Base-by-base conservation (phyloP, 1,139 yeast genomes). In the Kurtzmaniella quercitrusa region DNA sequence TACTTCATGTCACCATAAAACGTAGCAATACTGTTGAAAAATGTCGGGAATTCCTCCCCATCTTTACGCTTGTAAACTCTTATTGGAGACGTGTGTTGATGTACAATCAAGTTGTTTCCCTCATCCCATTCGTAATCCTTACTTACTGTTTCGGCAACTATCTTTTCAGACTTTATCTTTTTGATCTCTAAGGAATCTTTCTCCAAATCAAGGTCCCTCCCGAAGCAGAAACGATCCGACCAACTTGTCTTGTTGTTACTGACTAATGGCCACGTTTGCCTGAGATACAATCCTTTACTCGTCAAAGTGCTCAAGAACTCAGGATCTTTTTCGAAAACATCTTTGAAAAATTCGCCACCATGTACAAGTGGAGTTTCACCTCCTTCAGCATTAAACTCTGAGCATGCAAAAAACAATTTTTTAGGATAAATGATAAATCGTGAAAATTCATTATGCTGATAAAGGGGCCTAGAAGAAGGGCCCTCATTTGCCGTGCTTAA, bases 351-450 rank as follows among this genome's bases (percentile, higher is more conserved):
- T 40, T 64, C 69, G 14, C 57, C 61, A 3, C 65, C 65, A 47
- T 62, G 66, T 6, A 55, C 60, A 3, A 63, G 49, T 10, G 65
- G 64, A 16, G 65, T 60, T 23, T 55, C 63, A 17, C 66, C 66
- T 3, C 63, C 65, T 25, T 45, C 46, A 14, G 52, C 51, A 19
- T 50, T 50, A 14, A 44, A 43, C 18, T 46, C 33, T 3, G 41
- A 17, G 34, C 63, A 58, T 2, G 54, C 54, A 42, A 63, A 63
- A 33, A 53, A 53, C 17, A 64, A 46, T 8, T 50, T 54, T 3
- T 53, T 48, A 6, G 69, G 68, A 41, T 47, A 59, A 27, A 46
- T 48, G 3, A 47, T 48, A 46, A 62, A 63, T 34, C 67, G 45
- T 1, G 66, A 60, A 41, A 58, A 63, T 38, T 64, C 65, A 37